Conservation (phyloP, 2,329 filamentous ascomycete genomes). For the Aspergillus neoniger region DNA sequence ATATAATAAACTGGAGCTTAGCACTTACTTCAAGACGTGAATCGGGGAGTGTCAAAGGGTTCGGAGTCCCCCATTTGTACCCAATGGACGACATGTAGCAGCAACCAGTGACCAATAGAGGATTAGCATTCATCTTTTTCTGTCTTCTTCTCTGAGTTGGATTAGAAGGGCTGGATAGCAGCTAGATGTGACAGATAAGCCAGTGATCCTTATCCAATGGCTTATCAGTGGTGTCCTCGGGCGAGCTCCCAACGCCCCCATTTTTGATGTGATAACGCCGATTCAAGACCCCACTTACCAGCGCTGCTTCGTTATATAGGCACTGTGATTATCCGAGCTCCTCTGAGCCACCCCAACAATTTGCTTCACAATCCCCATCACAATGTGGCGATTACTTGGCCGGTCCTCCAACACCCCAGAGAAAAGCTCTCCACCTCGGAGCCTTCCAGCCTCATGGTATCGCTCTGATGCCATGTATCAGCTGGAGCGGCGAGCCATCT, state of each 20-base stretch:
- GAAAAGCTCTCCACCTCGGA: slow-evolving; percentile 12
- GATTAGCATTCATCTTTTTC: too few species aligned
- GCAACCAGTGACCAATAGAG: too few species aligned
- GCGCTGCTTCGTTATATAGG: background rate
- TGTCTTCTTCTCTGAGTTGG: too few species aligned
- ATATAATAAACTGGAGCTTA: background rate
- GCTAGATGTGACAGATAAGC: background rate
- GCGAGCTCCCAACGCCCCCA: background rate
- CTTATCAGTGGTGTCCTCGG: background rate
- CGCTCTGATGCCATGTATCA: slow-evolving; percentile 29
- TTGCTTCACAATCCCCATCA: background rate
- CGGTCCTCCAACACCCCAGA: background rate
- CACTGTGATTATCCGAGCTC: background rate
- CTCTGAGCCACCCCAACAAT: background rate
- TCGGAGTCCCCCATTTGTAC: too few species aligned
- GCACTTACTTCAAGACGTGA: too few species aligned
- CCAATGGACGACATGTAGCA: too few species aligned
- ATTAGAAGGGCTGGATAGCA: background rate
- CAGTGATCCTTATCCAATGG: background rate
- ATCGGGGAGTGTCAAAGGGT: too few species aligned
- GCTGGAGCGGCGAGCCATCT: slow-evolving; percentile 29
- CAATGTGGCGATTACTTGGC: slow-evolving; percentile 13
- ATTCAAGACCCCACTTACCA: background rate
- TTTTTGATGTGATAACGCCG: background rate
- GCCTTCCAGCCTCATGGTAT: slow-evolving; percentile 30